Evolutionary conservation across 441 rosid species (phyloP).

Genomic region (Mallotus japonicus): DNA sequence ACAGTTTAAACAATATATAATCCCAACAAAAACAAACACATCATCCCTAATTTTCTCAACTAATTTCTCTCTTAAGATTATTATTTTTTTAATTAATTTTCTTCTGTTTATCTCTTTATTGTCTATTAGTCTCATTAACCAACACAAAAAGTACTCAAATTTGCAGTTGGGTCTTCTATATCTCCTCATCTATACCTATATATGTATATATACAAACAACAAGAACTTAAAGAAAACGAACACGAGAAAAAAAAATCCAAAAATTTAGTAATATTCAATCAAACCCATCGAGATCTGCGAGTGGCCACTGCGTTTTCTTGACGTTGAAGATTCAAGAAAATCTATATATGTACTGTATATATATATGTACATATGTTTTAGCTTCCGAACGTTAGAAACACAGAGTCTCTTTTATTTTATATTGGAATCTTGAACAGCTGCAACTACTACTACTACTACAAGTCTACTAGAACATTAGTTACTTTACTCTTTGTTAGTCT

Average conservation of each 20-base stretch:
- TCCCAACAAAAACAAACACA: neutral
- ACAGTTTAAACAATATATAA: neutral
- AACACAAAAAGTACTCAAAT: neutral
- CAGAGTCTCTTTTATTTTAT: neutral
- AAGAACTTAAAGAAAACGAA: neutral
- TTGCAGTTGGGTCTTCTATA: no score
- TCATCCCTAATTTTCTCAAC: conserved; percentile 9
- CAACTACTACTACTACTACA: neutral
- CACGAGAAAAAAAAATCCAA: neutral
- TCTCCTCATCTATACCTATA: no score
- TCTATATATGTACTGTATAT: neutral
- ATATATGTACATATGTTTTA: neutral
- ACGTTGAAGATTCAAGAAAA: conserved; percentile 11
- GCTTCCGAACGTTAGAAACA: conserved; percentile 15
- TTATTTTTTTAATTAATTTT: neutral
- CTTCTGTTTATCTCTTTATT: neutral
- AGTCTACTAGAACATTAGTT: neutral
- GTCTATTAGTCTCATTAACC: neutral
- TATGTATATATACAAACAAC: neutral
- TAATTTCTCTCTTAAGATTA: neutral
- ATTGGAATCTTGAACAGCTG: conserved; percentile 12
- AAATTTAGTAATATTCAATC: no score
- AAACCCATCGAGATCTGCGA: conserved; percentile 7
- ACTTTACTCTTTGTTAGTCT: neutral
- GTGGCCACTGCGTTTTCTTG: conserved; percentile 12